Percentiles rank a stretch among this genome's conserved stretches.
These are phyloP conservation scores for Debaryomyces sp. DNA, from an alignment of 1,139 yeast species.

Conservation along the genomic window DNA sequence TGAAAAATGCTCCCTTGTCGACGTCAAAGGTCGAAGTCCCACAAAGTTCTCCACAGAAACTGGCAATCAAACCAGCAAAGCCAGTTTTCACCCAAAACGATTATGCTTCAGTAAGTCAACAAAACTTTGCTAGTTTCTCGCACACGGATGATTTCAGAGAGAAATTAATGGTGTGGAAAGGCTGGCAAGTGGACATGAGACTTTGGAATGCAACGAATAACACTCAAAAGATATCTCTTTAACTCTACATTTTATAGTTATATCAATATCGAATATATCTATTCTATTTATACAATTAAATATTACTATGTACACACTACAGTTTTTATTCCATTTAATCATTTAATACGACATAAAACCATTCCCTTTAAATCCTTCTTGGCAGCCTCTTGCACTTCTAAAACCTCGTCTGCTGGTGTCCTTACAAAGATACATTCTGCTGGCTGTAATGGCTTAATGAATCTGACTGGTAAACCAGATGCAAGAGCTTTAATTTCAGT, in stretches of 20 bases:
- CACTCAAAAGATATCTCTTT: slow-evolving; percentile 31
- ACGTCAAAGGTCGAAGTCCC: slow-evolving; percentile 7
- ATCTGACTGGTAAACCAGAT: slow-evolving; percentile 73
- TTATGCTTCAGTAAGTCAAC: slow-evolving; percentile 37
- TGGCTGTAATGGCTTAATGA: slow-evolving; percentile 80
- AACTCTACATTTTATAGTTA: slow-evolving; percentile 5
- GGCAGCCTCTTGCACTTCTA: slow-evolving; percentile 86
- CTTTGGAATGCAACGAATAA: slow-evolving; percentile 55
- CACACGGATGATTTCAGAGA: slow-evolving; percentile 43
- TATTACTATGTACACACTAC: slow-evolving; percentile 6
- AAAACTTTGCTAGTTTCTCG: slow-evolving; percentile 24
- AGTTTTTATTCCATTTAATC: slow-evolving; percentile 9
- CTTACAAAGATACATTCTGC: slow-evolving; percentile 83
- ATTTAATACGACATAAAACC: slow-evolving; percentile 78
- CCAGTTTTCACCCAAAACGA: slow-evolving; percentile 39
- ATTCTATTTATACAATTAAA: slow-evolving; percentile 7
- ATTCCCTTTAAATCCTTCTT: slow-evolving; percentile 72
- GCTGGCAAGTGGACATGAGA: slow-evolving; percentile 88
- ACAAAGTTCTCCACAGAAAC: slow-evolving; percentile 10
- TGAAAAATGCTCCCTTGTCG: slow-evolving; percentile 13
- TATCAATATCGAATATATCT: slow-evolving; percentile 6
- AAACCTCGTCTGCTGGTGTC: slow-evolving; percentile 53
- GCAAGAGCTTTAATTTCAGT: slow-evolving; percentile 75
- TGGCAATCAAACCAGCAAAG: slow-evolving; percentile 30
- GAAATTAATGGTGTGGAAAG: slow-evolving; percentile 63